phyloP scores from a whole-genome alignment of 805 yeast genomes.

The Ascoidea asiatica region DNA sequence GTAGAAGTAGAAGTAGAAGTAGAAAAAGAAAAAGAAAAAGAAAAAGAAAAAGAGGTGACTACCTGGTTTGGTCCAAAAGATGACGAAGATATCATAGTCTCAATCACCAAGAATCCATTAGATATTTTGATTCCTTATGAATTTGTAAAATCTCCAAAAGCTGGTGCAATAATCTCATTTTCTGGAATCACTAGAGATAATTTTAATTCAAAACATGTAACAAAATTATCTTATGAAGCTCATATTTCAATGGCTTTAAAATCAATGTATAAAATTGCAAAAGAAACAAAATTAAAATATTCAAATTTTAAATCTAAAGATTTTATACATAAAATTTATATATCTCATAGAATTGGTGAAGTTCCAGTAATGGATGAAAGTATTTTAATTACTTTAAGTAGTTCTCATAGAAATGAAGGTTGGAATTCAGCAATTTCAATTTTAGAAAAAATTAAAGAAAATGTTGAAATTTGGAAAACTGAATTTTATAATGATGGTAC shows the following conservation, averaged over 20 bases:
- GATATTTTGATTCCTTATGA: conserved; percentile 14
- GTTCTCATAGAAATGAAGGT: conserved; percentile 32
- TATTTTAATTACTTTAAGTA: conserved; percentile 27
- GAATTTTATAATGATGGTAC: conserved; percentile 30
- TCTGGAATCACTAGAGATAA: conserved; percentile 36
- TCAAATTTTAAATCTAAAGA: conserved; percentile 10
- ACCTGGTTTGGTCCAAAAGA: no score
- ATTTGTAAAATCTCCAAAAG: conserved; percentile 26
- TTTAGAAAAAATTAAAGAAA: conserved; percentile 28
- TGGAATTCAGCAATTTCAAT: conserved; percentile 32
- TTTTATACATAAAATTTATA: conserved; percentile 21
- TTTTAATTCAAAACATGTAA: conserved; percentile 27
- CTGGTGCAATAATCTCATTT: conserved; percentile 37
- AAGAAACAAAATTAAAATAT: conserved; percentile 18
- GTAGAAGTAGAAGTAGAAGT: no score
- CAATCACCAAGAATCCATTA: conserved; percentile 14
- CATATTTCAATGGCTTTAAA: conserved; percentile 26
- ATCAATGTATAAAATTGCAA: conserved; percentile 22
- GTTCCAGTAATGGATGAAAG: conserved; percentile 37
- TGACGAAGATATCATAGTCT: not conserved
- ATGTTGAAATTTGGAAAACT: conserved; percentile 37
- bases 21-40: no score
- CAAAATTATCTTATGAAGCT: conserved; percentile 30
- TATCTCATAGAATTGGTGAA: conserved; percentile 31
- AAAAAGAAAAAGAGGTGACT: no score